Evolutionary conservation across 768 basidiomycete species (phyloP), one percentile per base, ranked within the genome.

Genomic region (Rhodotorula graminis): DNA sequence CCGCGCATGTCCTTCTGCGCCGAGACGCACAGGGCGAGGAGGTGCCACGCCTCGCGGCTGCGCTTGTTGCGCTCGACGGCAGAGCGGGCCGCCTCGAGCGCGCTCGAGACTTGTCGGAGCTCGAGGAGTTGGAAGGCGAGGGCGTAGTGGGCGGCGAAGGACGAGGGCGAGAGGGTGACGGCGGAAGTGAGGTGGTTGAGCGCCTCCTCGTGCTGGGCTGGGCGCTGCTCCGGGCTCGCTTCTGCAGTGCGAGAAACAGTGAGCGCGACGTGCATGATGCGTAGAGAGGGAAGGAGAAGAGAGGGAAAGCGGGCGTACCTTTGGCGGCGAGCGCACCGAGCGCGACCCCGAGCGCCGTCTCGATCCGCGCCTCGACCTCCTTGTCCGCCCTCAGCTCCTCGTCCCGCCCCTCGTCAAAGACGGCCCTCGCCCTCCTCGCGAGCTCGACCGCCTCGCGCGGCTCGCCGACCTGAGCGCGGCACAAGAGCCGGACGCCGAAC

Each of bases 11-110:
- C 88, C 73, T 89, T 91, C 42, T 84, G 83, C 16, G 90, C 88
- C 0, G 88, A 87, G n/a, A 94, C 84, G 19, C 95, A 80, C 10
- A 97, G 82, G 0, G 90, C 92, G 0, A 97, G 84, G 25, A 97
- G 85, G 81, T 97, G 95, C 94, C 93, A 97, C 79, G 93, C 90
- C 40, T 40, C 44, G 37, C 27, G 33, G 33, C 15, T 12, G 21
- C 21, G n/a, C 59, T 25, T 31, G 37, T 29, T 9, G 37, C 60
- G 59, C 27, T 40, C 18, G 6, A 95, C 87, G 1, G 93, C 90
- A 8, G 83, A 78, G 12, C 88, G 87, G 0, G 91, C 90, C 63
- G 87, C 83, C 23, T 84, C 81, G 14, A 90, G 85, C 0, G 93
- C 91, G 42, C 84, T 82, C n/a, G 86, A 83, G 47, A 93, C 81